Base-by-base conservation (phyloP, 768 basidiomycete genomes). In the Tulasnella sp. region DNA sequence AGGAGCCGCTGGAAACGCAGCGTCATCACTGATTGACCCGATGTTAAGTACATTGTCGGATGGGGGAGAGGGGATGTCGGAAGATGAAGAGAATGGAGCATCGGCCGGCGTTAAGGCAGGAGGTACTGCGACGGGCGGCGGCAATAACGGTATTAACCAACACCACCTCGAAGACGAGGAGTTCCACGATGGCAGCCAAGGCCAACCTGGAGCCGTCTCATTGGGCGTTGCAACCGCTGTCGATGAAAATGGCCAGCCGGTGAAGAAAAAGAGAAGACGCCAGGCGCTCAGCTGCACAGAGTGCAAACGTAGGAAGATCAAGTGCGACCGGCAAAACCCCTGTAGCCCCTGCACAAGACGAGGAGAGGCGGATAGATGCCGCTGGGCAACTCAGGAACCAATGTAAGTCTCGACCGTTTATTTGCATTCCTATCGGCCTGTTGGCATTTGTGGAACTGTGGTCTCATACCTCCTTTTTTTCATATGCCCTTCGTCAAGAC, bases 261-360 rank as follows among this genome's bases (percentile, higher is more conserved):
- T 91, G 21, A 94, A 94, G 88, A 94, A 94, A 89, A 95, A 94
- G 85, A 87, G 94, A 76, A 88, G 94, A 76, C 87, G 94, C 71
- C 93, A 95, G 84, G 93, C 94, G 52, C 86, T 95, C 82, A 95
- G 93, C 83, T 95, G 94, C 85, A 95, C 93, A 76, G 94, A 94
- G 85, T 95, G 94, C 85, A 95, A 95, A 85, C 87, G 94, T 82
- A 89, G 94, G 62, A 95, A 95, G 88, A 95, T 95, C 85, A 93
- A 92, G 84, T 95, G 94, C 85, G 93, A 95, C 87, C 92, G 94
- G 84, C 88, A 90, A 19, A 92, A 94, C 82, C 94, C 94, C 74
- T 96, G 94, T 85, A 90, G 91, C 19, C 93, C 93, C 18, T 96
- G 94, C 85, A 88, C 89, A 80, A 90, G 92, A 81, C 90, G 94